A percentile compares a stretch with the other conserved stretches of the same genome.
phyloP scores from a whole-genome alignment of 768 basidiomycete species.

The Panellus pusillus region DNA sequence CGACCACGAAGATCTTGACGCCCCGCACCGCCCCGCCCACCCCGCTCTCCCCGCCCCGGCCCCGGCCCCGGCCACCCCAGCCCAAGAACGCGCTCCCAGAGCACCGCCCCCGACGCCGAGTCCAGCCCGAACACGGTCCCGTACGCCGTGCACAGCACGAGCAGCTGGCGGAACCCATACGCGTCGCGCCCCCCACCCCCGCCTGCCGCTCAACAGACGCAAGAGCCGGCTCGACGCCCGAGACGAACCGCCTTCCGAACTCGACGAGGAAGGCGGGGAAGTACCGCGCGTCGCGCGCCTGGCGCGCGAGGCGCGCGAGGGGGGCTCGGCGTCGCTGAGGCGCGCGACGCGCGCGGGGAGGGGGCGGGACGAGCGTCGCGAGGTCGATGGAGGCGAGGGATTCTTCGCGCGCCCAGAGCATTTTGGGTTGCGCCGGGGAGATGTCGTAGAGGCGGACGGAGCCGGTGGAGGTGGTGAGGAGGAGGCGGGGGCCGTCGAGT shows the following conservation, averaged over 20 bases:
- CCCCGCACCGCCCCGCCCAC: conserved; percentile 59
- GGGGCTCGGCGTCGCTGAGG: conserved; percentile 46
- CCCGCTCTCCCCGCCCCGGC: conserved; percentile 42
- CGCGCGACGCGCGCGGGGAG: conserved; percentile 30
- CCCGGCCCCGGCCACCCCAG: too few relatives aligned
- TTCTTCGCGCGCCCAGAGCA: conserved; percentile 83
- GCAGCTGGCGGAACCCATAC: conserved; percentile 86
- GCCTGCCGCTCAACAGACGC: too few relatives aligned
- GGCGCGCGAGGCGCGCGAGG: conserved; percentile 53
- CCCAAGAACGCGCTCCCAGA: conserved; percentile 82
- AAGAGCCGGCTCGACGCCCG: conserved; percentile 38
- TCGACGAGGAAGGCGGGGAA: conserved; percentile 68
- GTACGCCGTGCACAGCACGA: conserved; percentile 66
- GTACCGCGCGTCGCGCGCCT: conserved; percentile 61
- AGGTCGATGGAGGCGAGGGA: conserved; percentile 61
- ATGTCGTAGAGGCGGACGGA: conserved; percentile 71
- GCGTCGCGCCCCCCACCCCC: too few relatives aligned
- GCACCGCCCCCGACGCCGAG: conserved; percentile 67
- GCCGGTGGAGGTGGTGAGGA: conserved; percentile 74
- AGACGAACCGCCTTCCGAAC: conserved; percentile 71
- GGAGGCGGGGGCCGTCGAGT: conserved; percentile 48
- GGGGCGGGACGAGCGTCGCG: conserved; percentile 75
- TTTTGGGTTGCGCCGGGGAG: conserved; percentile 34
- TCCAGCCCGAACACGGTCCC: conserved; percentile 86
- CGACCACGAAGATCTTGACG: conserved; percentile 58